Conservation (phyloP, 139 green algal genomes). For the Chlorokybus atmophyticus region DNA sequence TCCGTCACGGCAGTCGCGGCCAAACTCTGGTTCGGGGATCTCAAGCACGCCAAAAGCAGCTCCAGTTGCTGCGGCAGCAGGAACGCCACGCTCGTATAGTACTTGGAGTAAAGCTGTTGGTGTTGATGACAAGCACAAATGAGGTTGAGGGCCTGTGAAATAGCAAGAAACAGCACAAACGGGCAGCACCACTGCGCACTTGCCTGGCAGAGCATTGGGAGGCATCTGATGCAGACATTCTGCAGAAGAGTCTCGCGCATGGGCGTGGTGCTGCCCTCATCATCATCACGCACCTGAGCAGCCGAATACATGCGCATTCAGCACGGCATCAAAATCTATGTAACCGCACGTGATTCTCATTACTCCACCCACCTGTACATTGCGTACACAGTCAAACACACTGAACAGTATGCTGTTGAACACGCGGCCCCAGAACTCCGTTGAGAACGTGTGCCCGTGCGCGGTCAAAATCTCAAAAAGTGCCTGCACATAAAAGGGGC, state of each 20-base stretch:
- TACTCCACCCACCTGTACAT: not conserved
- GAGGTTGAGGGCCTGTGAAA: not conserved
- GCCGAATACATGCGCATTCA: not conserved
- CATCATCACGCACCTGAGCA: not conserved
- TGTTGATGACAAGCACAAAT: constrained; percentile 28
- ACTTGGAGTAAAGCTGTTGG: constrained; percentile 57
- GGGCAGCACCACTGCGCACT: not conserved
- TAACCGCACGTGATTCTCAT: not conserved
- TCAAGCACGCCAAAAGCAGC: constrained; percentile 25
- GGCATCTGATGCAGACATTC: not conserved
- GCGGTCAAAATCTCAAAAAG: constrained; percentile 90
- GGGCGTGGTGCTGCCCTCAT: not conserved
- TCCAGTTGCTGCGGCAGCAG: constrained; percentile 14
- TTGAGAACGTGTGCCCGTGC: constrained; percentile 75
- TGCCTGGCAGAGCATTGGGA: not conserved
- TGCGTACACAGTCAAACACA: constrained; percentile 90
- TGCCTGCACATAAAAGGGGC: constrained; percentile 4
- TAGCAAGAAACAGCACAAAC: not conserved
- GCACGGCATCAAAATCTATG: not conserved
- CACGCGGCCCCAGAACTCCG: constrained; percentile 81
- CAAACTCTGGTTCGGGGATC: constrained; percentile 15
- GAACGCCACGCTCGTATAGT: constrained; percentile 40
- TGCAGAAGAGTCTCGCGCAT: not conserved
- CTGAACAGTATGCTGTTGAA: constrained; percentile 88
- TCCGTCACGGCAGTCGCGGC: constrained; percentile 16